Base-by-base conservation (phyloP, 2,329 filamentous ascomycete genomes). In the Fusarium udum region DNA sequence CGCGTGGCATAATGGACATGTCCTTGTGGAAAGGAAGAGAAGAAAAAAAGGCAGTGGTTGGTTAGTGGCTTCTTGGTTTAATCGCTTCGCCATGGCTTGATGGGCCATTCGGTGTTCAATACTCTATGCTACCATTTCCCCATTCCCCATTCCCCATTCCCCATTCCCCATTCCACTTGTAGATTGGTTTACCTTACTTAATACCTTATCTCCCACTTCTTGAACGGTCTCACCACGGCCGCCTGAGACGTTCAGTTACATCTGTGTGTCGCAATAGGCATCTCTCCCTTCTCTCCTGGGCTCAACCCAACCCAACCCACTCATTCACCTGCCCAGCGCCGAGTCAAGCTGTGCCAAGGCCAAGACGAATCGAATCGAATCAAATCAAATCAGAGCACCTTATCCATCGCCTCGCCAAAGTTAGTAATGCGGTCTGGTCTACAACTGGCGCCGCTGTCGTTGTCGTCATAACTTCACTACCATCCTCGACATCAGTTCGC, bases 381-480 rank as follows among this genome's bases (percentile, higher is more conserved):
- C 39, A 15, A 10, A n/a, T 28, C 48, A 37, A 55, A 36, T 16
- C 32, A 37, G n/a, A 40, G 51, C 36, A 32, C n/a, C 31, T 51
- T 34, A 37, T 48, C 48, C 37, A 31, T 60, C 12, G 18, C 32
- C 40, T 56, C 51, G 59, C 63, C 63, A 36, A 34, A 51, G 65
- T 42, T 46, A 59, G 71, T 53, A 55, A 67, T 67, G 61, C 37
- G 40, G 59, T 57, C 40, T 26, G 45, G 49, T 64, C 67, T 56
- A 22, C 49, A 28, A 42, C 45, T n/a, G 51, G 51, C 40, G 45
- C 51, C 56, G 39, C 46, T 45, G 45, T 58, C 43, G 39, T 67
- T 69, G 61, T 63, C 57, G 64, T 74, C 68, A 72, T 74, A 74
- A 48, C 39, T 49, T 46, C 31, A 48, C 43, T 39, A 32, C 40